Percentiles rank a stretch among this genome's conserved stretches.
These are phyloP conservation scores for Metarhizium guizhouense DNA, from an alignment of 2,329 filamentous ascomycete species.

Conservation along the genomic window DNA sequence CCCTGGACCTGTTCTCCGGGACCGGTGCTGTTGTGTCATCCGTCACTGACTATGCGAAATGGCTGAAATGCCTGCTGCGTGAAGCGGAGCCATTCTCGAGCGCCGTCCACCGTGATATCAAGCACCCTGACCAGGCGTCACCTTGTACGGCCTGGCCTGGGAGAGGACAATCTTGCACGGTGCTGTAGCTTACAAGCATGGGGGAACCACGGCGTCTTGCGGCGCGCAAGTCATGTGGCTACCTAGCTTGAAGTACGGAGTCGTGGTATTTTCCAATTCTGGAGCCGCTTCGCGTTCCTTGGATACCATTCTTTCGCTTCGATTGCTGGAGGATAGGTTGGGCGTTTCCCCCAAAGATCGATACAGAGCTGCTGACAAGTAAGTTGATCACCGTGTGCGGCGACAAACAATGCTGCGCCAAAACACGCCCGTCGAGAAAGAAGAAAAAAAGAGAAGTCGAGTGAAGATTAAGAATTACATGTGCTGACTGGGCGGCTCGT, in stretches of 20 bases:
- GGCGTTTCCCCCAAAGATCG: conserved; percentile 12
- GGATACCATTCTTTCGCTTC: conserved; percentile 14
- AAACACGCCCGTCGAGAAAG: not conserved
- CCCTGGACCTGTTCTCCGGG: conserved; percentile 15
- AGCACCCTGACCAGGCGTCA: conserved; percentile 19
- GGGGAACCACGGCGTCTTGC: conserved; percentile 17
- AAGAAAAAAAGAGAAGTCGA: too few species aligned
- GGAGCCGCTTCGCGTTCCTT: conserved; percentile 26
- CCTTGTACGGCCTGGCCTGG: conserved; percentile 14
- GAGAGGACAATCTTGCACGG: conserved; percentile 14
- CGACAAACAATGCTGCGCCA: not conserved
- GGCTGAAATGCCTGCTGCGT: conserved; percentile 38
- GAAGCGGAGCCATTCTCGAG: conserved; percentile 14
- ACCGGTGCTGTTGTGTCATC: conserved; percentile 35
- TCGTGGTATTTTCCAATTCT: conserved; percentile 30
- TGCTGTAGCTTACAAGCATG: conserved; percentile 19
- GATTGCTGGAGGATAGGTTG: conserved; percentile 21
- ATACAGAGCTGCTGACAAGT: not conserved
- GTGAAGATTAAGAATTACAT: not conserved
- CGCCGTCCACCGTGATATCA: conserved; percentile 18
- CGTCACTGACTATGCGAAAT: conserved; percentile 41
- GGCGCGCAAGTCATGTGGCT: too few species aligned
- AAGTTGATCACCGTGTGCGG: not conserved
- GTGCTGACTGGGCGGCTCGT: not conserved
- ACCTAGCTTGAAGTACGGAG: too few species aligned